These are phyloP conservation scores for Carex scoparia DNA, from an alignment of 176 grass and related monocot species.

Conservation along the genomic window DNA sequence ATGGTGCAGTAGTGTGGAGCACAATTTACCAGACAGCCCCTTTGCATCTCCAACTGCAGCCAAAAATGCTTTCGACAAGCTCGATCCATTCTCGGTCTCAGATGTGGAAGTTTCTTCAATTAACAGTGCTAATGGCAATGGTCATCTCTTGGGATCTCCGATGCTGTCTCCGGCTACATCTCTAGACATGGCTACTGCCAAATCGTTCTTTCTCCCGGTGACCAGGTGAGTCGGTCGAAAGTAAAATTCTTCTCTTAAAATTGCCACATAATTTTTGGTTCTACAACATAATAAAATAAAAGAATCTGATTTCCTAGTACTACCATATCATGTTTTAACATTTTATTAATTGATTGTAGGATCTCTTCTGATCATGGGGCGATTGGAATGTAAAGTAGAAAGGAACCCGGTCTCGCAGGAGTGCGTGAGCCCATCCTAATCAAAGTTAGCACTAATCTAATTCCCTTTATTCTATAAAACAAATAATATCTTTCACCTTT, in stretches of 20 bases:
- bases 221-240: constrained; percentile 27
- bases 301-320: background rate
- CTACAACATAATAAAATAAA: background rate
- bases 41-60: constrained; percentile 59
- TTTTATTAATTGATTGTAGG: constrained; percentile 35
- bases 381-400: constrained; percentile 71
- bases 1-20: constrained; percentile 41
- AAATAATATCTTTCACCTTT: background rate
- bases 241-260: background rate
- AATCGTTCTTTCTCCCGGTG: constrained; percentile 60
- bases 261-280: background rate
- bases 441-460: constrained; percentile 43
- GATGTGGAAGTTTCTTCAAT: constrained; percentile 11
- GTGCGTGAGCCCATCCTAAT: constrained; percentile 47
- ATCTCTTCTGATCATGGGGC: constrained; percentile 66
- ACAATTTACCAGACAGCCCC: constrained; percentile 74
- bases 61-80: background rate
- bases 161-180: constrained; percentile 36
- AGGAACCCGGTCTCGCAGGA: constrained; percentile 29
- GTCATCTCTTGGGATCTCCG: constrained; percentile 46
- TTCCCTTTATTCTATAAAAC: constrained; percentile 11
- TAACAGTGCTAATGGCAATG: constrained; percentile 6
- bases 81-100: constrained; percentile 25
- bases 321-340: constrained; percentile 22
- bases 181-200: constrained; percentile 46